Evolutionary conservation across 1,284 basidiomycete species (phyloP), one percentile per base, ranked within the genome.

Genomic region (Sporisorium sorghi): DNA sequence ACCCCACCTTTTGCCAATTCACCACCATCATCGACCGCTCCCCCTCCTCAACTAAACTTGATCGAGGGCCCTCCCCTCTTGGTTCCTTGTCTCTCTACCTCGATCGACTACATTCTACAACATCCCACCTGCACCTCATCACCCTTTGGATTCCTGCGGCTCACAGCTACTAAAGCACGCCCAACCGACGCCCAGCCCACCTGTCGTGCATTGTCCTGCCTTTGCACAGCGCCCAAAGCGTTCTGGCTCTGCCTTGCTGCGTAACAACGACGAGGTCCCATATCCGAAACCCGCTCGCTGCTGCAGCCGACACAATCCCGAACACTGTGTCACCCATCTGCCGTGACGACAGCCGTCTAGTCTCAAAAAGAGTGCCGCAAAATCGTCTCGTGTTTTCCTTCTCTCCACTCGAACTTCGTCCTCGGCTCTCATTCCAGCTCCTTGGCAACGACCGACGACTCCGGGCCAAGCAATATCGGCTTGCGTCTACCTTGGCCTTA

Each of bases 41-140:
- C 19, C 12, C 23, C 46, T 17, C 5, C 30, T 48, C 46, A 47
- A 43, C 4, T 12, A 24, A 21, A 5, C 44, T 9, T 10, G 5
- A 24, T 47, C 26, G 26, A 17, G 46, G 15, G 47, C 7, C 12
- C 33, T 48, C 47, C 21, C 19, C 46, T 19, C 9, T 30, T 30
- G 9, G 26, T 47, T 19, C n/a, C 8, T 30, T 30, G 26, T 47
- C 46, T 47, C n/a, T 9, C 37, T 40, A n/a, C 37, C 37, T 40
- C 37, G 37, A 43, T 30, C 35, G 35, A 43, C 52, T 40, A 44
- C 43, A 15, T 17, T 21, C 21, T 9, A 30, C 9, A 23, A 9
- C 35, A 42, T 33, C 54, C 54, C 54, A 56, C 54, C 26, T 28
- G 28, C 28, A 5, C 46, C 39, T 56, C 54, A 56, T 56, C 43